These are phyloP conservation scores for Ogataea siamensis DNA, from an alignment of 805 yeast species.

Conservation along the genomic window DNA sequence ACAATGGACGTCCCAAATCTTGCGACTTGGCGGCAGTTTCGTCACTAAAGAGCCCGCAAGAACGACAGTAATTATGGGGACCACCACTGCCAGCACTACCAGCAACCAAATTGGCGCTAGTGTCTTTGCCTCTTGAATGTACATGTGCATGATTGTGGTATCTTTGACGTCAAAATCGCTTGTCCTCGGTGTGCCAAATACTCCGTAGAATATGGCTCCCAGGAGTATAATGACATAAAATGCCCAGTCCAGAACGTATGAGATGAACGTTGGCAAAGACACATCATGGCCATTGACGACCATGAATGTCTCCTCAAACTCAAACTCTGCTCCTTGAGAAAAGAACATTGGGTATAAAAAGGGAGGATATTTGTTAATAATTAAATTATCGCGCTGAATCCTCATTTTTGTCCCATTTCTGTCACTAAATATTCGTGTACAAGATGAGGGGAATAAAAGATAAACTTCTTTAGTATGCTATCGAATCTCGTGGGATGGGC, in stretches of 20 bases:
- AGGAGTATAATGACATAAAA: constrained; percentile 26
- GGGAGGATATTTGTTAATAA: neutral
- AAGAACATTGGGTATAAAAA: constrained; percentile 15
- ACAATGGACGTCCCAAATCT: constrained; percentile 42
- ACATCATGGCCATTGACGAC: constrained; percentile 25
- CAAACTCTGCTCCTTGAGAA: constrained; percentile 21
- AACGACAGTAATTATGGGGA: constrained; percentile 36
- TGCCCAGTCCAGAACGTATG: constrained; percentile 35
- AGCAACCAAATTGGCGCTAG: constrained; percentile 35
- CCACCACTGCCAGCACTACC: constrained; percentile 29
- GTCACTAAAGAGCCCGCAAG: constrained; percentile 22
- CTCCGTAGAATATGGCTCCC: constrained; percentile 33
- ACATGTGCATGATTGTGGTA: constrained; percentile 33
- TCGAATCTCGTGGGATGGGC: constrained; percentile 38
- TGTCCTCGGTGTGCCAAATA: constrained; percentile 35
- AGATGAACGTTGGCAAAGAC: constrained; percentile 29
- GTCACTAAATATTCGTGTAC: constrained; percentile 9
- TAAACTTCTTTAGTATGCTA: constrained; percentile 3
- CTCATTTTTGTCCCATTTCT: constrained; percentile 3
- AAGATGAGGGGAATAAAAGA: constrained; percentile 9
- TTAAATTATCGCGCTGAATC: constrained; percentile 4
- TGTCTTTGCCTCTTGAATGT: constrained; percentile 35
- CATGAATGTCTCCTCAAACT: constrained; percentile 28
- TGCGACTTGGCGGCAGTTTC: constrained; percentile 23
- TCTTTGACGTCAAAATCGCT: constrained; percentile 42